phyloP scores from a whole-genome alignment of 768 basidiomycete species.

The Lactarius akahatsu region DNA sequence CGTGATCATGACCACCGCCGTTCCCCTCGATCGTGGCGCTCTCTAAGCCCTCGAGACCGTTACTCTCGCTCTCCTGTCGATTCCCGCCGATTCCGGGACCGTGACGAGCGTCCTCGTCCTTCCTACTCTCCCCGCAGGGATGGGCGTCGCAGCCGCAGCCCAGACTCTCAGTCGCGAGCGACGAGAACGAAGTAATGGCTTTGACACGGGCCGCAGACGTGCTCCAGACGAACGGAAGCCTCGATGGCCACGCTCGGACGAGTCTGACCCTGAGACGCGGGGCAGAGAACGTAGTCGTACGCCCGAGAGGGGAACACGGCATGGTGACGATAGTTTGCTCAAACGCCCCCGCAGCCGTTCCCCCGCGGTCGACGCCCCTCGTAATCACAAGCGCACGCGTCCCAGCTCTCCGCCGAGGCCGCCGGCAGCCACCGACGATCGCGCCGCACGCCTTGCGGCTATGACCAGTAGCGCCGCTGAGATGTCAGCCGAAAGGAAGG shows the following conservation, averaged over 20 bases:
- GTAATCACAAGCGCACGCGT: constrained; percentile 50
- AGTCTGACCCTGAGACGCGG: constrained; percentile 43
- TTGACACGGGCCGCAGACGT: constrained; percentile 28
- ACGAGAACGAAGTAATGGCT: constrained; percentile 29
- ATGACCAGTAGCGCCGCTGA: constrained; percentile 77
- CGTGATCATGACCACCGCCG: constrained; percentile 36
- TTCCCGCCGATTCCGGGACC: constrained; percentile 37
- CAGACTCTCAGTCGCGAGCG: constrained; percentile 20
- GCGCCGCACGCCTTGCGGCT: constrained; percentile 84
- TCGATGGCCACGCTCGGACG: constrained; percentile 52
- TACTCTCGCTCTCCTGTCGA: constrained; percentile 49
- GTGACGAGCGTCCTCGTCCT: constrained; percentile 19
- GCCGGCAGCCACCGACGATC: constrained; percentile 45
- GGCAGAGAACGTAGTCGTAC: constrained; percentile 34
- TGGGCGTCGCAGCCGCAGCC: constrained; percentile 30
- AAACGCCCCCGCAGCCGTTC: constrained; percentile 43
- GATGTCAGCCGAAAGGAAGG: constrained; percentile 67
- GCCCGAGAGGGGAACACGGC: constrained; percentile 30
- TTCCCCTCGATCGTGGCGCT: constrained; percentile 38
- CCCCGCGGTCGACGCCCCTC: constrained; percentile 35
- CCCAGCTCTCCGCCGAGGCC: constrained; percentile 40
- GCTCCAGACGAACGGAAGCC: constrained; percentile 37
- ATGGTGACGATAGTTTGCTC: constrained; percentile 38
- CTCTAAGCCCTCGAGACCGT: constrained; percentile 47
- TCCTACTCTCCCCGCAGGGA: constrained; percentile 35